Conservation (phyloP, 2,329 filamentous ascomycete genomes). For the Thielaviopsis punctulata region DNA sequence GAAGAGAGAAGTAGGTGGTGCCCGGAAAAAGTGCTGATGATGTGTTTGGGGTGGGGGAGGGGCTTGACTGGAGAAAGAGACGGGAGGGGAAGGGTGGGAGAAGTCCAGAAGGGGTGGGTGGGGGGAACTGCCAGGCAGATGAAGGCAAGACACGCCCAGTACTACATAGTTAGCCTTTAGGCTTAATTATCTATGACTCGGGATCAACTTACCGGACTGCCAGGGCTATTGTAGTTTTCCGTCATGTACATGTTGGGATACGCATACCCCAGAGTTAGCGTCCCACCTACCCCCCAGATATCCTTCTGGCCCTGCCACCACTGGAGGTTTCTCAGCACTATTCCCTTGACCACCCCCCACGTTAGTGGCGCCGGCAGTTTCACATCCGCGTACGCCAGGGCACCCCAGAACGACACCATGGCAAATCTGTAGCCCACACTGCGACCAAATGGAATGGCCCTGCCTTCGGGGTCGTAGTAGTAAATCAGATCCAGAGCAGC, state of each 20-base stretch:
- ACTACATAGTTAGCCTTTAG: slow-evolving; percentile 29
- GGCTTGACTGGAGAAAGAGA: slow-evolving; percentile 41
- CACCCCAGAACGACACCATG: slow-evolving; percentile 72
- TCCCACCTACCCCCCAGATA: slow-evolving; percentile 60
- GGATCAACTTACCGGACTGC: slow-evolving; percentile 38
- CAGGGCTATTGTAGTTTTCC: slow-evolving; percentile 71
- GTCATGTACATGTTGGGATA: slow-evolving; percentile 69
- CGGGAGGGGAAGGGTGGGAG: slow-evolving; percentile 39
- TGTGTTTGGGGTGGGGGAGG: slow-evolving; percentile 54
- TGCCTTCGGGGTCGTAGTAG: slow-evolving; percentile 57
- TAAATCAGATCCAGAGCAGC: slow-evolving; percentile 56
- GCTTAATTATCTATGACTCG: too few relatives aligned
- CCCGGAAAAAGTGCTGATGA: slow-evolving; percentile 51
- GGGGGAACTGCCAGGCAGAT: slow-evolving; percentile 54
- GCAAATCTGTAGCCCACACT: slow-evolving; percentile 70
- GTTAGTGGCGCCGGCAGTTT: slow-evolving; percentile 54
- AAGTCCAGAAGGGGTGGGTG: slow-evolving; percentile 59
- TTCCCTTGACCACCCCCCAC: slow-evolving; percentile 65
- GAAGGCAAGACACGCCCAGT: slow-evolving; percentile 68
- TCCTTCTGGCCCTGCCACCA: slow-evolving; percentile 65
- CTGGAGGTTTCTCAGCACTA: slow-evolving; percentile 54
- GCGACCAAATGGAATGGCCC: slow-evolving; percentile 60
- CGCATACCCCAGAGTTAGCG: slow-evolving; percentile 57
- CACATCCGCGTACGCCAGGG: slow-evolving; percentile 57
- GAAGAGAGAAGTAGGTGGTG: slow-evolving; percentile 62